Evolutionary conservation across 495 filamentous ascomycete species (phyloP), one percentile per base, ranked within the genome.

Genomic region (Podospora comata): DNA sequence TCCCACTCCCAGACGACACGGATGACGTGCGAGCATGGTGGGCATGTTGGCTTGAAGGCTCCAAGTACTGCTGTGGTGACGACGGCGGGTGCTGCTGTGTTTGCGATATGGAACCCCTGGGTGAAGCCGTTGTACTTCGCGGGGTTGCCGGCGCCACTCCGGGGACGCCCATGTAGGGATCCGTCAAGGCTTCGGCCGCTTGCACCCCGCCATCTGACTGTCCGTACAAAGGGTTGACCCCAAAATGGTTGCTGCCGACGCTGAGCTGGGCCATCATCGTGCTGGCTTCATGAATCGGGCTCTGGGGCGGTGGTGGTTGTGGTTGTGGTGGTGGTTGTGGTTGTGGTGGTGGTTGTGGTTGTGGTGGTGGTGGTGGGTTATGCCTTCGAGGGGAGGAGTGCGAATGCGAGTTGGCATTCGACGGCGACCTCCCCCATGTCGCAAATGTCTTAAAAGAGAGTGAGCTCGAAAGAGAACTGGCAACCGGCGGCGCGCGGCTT

Each of bases 171-270:
- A 61, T 48, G 62, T 75, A 64, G 30, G 70, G 70, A 26, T 77
- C 76, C 0, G 72, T 74, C 5, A 78, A 65, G 9, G 74, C 70
- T 58, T 76, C 74, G 59, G 76, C 76, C n/a, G 76, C 71, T 39
- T 73, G 70, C 16, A 73, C 74, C 15, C 76, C 76, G 23, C 76
- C 76, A 57, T 78, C 76, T 4, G 76, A 78, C 34, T 71, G 54
- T 7, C 70, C 74, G 48, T 71, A 78, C 5, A 77, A 54, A 19
- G 73, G 74, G 5, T 69, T 68, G 18, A 71, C 76, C 66, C 74
- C 68, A 67, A 77, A 76, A 64, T 69, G 71, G n/a, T 48, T 53
- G 67, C 64, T 65, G 67, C 65, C 64, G 66, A 71, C 60, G 61
- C 59, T 67, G 32, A 71, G 59, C 13, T 74, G 60, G 54, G 71